These are phyloP conservation scores for Physcomitrium patens DNA, from an alignment of 225 moss, liverwort and hornwort genomes.

Conservation along the genomic window DNA sequence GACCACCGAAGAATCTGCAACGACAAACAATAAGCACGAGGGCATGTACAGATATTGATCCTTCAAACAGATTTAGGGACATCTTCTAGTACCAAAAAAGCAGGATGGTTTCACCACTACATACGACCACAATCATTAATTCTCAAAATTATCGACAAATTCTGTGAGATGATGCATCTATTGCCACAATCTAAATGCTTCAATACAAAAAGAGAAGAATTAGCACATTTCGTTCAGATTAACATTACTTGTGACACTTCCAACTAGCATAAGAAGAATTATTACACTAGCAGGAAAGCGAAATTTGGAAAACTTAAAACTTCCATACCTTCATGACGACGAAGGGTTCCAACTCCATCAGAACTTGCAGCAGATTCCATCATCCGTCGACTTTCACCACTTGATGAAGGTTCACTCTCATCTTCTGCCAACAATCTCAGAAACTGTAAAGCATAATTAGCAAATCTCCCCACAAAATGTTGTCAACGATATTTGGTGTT, in stretches of 20 bases:
- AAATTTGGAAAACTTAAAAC: background rate
- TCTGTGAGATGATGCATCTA: no score
- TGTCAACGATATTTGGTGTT: background rate
- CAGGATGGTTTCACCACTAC: slow-evolving; percentile 8
- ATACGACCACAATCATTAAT: no score
- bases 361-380: slow-evolving; percentile 27
- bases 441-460: slow-evolving; percentile 46
- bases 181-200: no score
- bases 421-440: slow-evolving; percentile 66
- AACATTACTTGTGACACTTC: no score
- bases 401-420: slow-evolving; percentile 49
- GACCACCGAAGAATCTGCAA: slow-evolving; percentile 39
- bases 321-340: slow-evolving; percentile 34
- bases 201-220: slow-evolving; percentile 1
- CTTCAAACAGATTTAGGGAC: slow-evolving; percentile 6
- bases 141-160: no score
- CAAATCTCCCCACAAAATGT: slow-evolving; percentile 7
- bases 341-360: slow-evolving; percentile 28
- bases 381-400: slow-evolving; percentile 42
- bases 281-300: no score
- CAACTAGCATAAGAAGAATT: no score
- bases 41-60: slow-evolving; percentile 11
- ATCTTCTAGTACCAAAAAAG: slow-evolving; percentile 14
- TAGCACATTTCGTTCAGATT: background rate
- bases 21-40: slow-evolving; percentile 27